Evolutionary conservation across 257 asterid species (phyloP).

Genomic region (Euphrasia confusa): DNA sequence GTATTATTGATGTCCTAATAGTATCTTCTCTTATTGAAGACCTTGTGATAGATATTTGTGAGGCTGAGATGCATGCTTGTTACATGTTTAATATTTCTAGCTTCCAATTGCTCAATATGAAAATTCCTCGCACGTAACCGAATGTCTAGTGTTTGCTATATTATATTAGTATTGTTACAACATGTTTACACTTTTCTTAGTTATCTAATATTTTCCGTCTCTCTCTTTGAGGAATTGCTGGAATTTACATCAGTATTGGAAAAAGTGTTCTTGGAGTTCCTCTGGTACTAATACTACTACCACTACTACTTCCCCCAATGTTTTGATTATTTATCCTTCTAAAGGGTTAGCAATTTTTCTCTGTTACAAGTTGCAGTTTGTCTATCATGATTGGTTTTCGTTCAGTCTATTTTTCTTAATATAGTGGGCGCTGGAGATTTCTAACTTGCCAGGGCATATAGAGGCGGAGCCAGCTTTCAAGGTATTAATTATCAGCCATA

Average conservation of each 20-base stretch:
- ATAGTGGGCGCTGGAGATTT: constrained; percentile 39
- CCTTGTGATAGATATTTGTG: neutral
- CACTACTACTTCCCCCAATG: constrained; percentile 21
- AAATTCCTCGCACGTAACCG: neutral
- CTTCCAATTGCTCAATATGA: neutral
- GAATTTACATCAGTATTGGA: constrained; percentile 37
- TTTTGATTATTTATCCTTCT: constrained; percentile 2
- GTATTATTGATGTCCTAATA: neutral
- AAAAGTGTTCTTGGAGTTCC: constrained; percentile 37
- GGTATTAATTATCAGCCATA: constrained; percentile 26
- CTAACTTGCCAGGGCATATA: constrained; percentile 34
- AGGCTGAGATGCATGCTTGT: neutral
- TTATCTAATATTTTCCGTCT: constrained; percentile 24
- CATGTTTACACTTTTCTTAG: constrained; percentile 3
- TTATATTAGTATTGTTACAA: constrained; percentile 14
- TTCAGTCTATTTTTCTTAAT: constrained; percentile 22
- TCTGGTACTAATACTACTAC: constrained; percentile 37
- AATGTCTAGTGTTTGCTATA: neutral
- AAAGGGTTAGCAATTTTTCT: neutral
- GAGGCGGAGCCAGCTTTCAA: constrained; percentile 47
- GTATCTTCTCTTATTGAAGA: constrained; percentile 2
- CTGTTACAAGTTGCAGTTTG: constrained; percentile 18
- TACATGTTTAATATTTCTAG: neutral
- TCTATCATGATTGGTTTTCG: constrained; percentile 18
- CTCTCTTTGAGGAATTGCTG: constrained; percentile 29